Percentiles rank a stretch among this genome's conserved stretches.
Conservation (phyloP, 257 asterid species). For the Verbascum thapsus region DNA sequence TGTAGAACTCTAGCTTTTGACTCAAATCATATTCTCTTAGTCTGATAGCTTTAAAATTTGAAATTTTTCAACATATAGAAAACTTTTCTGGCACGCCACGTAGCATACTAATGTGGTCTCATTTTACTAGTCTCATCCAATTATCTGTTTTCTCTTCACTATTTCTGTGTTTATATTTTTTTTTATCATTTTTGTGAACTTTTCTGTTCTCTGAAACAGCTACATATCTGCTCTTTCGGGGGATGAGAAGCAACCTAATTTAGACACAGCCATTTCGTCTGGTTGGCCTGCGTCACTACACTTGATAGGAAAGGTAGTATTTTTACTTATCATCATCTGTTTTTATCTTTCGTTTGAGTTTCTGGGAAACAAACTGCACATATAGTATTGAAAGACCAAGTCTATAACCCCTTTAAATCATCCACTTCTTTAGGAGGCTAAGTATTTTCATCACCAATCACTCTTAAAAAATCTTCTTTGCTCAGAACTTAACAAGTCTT, state of each 20-base stretch:
- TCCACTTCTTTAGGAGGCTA: conserved; percentile 2
- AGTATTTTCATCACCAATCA: background rate
- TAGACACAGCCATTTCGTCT: conserved; percentile 65
- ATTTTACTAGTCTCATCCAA: too few species aligned
- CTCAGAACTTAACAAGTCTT: too few species aligned
- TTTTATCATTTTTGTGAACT: background rate
- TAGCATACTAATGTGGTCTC: conserved; percentile 6
- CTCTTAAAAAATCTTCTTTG: conserved; percentile 15
- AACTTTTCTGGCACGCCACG: too few species aligned
- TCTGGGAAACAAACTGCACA: background rate
- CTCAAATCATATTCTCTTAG: background rate
- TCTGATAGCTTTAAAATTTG: too few species aligned
- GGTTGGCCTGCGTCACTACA: conserved; percentile 98
- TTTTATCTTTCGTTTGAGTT: background rate
- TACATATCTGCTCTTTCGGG: conserved; percentile 87
- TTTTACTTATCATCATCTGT: background rate
- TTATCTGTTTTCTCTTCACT: conserved; percentile 11
- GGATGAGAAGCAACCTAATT: conserved; percentile 59
- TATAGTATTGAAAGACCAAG: background rate
- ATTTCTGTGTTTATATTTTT: conserved; percentile 15
- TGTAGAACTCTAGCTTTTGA: too few species aligned
- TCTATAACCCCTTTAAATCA: conserved; percentile 8
- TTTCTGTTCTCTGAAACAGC: conserved; percentile 47
- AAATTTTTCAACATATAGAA: too few species aligned
- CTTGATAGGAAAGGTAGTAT: conserved; percentile 91